Conservation (phyloP, 2,329 filamentous ascomycete genomes). For the Triangularia setosa region DNA sequence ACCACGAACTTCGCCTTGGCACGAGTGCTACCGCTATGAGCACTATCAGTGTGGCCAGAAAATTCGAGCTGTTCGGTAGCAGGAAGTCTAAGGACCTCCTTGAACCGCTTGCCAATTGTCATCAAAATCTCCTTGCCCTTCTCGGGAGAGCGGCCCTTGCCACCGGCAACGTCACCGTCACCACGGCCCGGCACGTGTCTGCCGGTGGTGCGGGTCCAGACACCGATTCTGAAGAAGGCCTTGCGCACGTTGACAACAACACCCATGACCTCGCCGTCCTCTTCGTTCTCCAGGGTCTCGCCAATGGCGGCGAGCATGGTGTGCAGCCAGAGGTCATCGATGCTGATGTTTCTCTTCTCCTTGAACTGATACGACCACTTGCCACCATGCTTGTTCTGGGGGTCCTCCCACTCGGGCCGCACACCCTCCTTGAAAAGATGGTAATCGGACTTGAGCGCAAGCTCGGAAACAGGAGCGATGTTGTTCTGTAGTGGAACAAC, state of each 20-base stretch:
- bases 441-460: conserved; percentile 97
- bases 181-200: conserved; percentile 75
- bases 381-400: conserved; percentile 97
- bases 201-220: conserved; percentile 94
- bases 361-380: conserved; percentile 99
- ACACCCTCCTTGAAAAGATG: conserved; percentile 98
- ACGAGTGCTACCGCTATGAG: conserved; percentile 86
- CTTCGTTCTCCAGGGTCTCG: conserved; percentile 92
- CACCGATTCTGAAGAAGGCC: conserved; percentile 93
- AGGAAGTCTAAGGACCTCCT: conserved; percentile 74
- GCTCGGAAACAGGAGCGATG: conserved; percentile 91
- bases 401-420: conserved; percentile 96
- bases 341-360: conserved; percentile 86
- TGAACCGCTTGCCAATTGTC: conserved; percentile 85
- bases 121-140: conserved; percentile 83
- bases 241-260: conserved; percentile 99
- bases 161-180: conserved; percentile 66
- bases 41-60: conserved; percentile 92
- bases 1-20: conserved; percentile 92
- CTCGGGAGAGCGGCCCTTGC: conserved; percentile 71
- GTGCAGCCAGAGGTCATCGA: conserved; percentile 94
- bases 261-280: conserved; percentile 96
- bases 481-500: conserved; percentile 70
- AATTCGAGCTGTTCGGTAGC: conserved; percentile 81
- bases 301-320: conserved; percentile 96